Percentiles rank a stretch among this genome's conserved stretches.
These are phyloP conservation scores for Saccharomyces hybrid DNA, from an alignment of 1,139 yeast species.

Conservation along the genomic window DNA sequence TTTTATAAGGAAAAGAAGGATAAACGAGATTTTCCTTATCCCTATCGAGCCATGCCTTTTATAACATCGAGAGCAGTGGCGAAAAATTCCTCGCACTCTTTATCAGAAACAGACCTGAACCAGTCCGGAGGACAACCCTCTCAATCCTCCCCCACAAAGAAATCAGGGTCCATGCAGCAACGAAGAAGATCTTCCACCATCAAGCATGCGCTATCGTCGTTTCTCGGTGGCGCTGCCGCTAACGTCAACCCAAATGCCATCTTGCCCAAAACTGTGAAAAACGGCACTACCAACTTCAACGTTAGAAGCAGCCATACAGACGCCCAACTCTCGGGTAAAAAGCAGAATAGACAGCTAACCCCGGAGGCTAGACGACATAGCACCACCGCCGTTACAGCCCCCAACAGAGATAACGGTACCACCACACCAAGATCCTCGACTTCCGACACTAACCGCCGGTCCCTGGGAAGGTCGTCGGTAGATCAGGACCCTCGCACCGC, in stretches of 20 bases:
- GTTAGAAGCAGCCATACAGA: conserved; percentile 2
- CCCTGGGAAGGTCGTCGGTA: not conserved
- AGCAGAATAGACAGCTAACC: not conserved
- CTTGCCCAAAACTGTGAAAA: not conserved
- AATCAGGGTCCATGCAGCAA: not conserved
- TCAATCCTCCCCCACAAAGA: not conserved
- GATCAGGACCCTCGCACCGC: not conserved
- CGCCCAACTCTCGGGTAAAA: not conserved
- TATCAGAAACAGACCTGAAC: not conserved
- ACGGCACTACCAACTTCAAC: conserved; percentile 1
- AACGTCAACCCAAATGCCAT: not conserved
- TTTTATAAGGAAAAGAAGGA: not conserved
- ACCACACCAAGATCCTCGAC: not conserved
- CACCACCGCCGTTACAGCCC: not conserved
- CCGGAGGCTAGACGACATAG: not conserved
- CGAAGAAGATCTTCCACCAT: conserved; percentile 19
- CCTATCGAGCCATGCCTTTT: not conserved
- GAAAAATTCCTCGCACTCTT: not conserved
- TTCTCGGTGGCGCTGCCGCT: conserved; percentile 10
- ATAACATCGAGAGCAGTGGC: not conserved
- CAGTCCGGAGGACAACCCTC: not conserved
- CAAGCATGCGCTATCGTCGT: conserved; percentile 21
- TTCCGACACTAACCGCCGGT: not conserved
- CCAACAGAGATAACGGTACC: not conserved
- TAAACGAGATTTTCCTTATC: not conserved